Evolutionary conservation across 306 rosid genomes (phyloP).

Genomic region (Senna siamea): DNA sequence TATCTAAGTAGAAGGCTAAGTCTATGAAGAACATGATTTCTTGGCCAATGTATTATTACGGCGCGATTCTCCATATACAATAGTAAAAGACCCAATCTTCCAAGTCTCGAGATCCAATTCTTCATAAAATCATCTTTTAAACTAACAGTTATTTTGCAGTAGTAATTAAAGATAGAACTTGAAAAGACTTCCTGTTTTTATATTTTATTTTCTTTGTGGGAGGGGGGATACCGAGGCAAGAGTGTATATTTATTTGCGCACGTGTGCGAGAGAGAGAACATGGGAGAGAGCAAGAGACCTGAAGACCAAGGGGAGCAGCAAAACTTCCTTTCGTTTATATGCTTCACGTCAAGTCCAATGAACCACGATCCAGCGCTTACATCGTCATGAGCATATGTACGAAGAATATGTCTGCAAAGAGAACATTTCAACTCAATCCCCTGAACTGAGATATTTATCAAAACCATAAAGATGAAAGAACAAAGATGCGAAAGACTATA

Average conservation of each 20-base stretch:
- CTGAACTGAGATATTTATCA: slow-evolving; percentile 24
- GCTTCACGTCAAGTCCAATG: slow-evolving; percentile 70
- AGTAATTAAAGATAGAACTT: not conserved
- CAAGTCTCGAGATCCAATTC: no score
- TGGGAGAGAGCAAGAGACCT: slow-evolving; percentile 53
- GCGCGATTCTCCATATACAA: no score
- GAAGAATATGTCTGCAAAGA: slow-evolving; percentile 60
- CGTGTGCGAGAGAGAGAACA: slow-evolving; percentile 4
- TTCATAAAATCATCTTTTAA: no score
- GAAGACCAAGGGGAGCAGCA: slow-evolving; percentile 67
- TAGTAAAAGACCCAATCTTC: no score
- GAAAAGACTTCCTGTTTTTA: not conserved
- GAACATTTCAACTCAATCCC: slow-evolving; percentile 33
- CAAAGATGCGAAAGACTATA: slow-evolving; percentile 15
- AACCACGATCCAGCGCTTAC: slow-evolving; percentile 77
- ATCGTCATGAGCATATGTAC: slow-evolving; percentile 72
- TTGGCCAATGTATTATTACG: no score
- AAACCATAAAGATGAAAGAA: not conserved
- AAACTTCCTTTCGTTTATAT: slow-evolving; percentile 57
- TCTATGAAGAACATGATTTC: no score
- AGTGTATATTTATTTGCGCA: not conserved
- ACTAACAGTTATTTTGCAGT: not conserved
- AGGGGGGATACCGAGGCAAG: slow-evolving; percentile 5
- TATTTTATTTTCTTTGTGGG: not conserved
- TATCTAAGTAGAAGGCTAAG: no score